phyloP scores from a whole-genome alignment of 2,329 filamentous ascomycete genomes.

The Xylariaceae sp. region DNA sequence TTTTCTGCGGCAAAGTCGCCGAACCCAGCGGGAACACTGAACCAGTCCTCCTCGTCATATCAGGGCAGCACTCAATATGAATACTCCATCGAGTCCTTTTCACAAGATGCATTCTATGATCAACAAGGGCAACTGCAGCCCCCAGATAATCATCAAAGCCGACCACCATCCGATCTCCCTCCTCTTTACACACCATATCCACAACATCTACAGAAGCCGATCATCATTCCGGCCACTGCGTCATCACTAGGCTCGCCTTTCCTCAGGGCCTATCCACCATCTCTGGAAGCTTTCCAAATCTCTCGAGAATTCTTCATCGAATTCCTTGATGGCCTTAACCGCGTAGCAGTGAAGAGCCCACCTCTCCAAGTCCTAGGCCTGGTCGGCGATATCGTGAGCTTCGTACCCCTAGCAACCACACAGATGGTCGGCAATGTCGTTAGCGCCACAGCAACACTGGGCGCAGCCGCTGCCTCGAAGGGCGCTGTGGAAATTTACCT shows the following conservation, averaged over 20 bases:
- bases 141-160: not conserved
- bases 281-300: conserved; percentile 9
- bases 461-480: conserved; percentile 13
- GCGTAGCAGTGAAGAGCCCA: conserved; percentile 20
- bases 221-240: conserved; percentile 17
- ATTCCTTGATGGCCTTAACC: conserved; percentile 20
- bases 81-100: no score
- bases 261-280: conserved; percentile 19
- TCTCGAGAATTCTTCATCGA: conserved; percentile 3
- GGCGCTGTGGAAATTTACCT: conserved; percentile 17
- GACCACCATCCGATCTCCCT: not conserved
- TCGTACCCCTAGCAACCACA: conserved; percentile 10
- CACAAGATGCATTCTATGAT: not conserved
- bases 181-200: not conserved
- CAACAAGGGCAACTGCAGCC: not conserved
- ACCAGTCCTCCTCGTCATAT: not conserved
- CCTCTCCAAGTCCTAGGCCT: conserved; percentile 16
- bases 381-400: conserved; percentile 11
- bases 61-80: not conserved
- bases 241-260: conserved; percentile 21
- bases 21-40: not conserved
- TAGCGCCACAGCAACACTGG: conserved; percentile 6
- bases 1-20: no score
- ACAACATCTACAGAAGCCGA: conserved; percentile 8
- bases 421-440: conserved; percentile 12